phyloP scores from a whole-genome alignment of 164 flowering plant genomes.

The Stephania yunnanensis region DNA sequence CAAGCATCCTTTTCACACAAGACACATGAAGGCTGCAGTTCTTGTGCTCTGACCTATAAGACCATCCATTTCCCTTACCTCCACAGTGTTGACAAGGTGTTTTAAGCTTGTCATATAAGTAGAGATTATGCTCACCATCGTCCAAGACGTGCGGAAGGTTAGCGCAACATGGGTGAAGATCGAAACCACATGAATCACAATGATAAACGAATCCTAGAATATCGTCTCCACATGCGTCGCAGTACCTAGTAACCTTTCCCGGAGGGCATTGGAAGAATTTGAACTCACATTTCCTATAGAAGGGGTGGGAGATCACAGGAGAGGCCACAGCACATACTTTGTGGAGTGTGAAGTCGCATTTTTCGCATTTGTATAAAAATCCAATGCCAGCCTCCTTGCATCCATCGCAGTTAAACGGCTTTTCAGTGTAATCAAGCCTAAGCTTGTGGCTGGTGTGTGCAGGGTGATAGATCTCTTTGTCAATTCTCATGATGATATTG shows the following conservation, averaged over 20 bases:
- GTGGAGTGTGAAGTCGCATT: constrained; percentile 53
- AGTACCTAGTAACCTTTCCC: constrained; percentile 28
- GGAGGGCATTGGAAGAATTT: constrained; percentile 35
- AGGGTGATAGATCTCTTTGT: constrained; percentile 43
- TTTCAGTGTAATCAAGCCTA: constrained; percentile 47
- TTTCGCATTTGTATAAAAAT: constrained; percentile 39
- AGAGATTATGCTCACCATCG: constrained; percentile 43
- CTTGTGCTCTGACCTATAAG: constrained; percentile 43
- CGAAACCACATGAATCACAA: constrained; percentile 50
- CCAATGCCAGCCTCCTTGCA: constrained; percentile 69
- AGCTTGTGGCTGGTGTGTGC: constrained; percentile 50
- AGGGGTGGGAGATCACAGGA: constrained; percentile 33
- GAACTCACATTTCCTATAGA: constrained; percentile 49
- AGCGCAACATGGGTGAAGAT: constrained; percentile 65
- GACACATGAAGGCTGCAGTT: constrained; percentile 54
- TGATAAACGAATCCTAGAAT: constrained; percentile 48
- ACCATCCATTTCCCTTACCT: constrained; percentile 49
- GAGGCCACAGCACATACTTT: constrained; percentile 41
- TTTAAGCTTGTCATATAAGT: constrained; percentile 34
- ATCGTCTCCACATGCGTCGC: constrained; percentile 47
- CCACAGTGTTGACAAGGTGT: constrained; percentile 46
- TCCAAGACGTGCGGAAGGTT: constrained; percentile 43
- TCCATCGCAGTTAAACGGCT: constrained; percentile 59
- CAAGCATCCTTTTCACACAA: constrained; percentile 52
- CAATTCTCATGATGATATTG: constrained; percentile 37